Base-by-base conservation (phyloP, 176 grass and related monocot species). In the Ensete glaucum region DNA sequence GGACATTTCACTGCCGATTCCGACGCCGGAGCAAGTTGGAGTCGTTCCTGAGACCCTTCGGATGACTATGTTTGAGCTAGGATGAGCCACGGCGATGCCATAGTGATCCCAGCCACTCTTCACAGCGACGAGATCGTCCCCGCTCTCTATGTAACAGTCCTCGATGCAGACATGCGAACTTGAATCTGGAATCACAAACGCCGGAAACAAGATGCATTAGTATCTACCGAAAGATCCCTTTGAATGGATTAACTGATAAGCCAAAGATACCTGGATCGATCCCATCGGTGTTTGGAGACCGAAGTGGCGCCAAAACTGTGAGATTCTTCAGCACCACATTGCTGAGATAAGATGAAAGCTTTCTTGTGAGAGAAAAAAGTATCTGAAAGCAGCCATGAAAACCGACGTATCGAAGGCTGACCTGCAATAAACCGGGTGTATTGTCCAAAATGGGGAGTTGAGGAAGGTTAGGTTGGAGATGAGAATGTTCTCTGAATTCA, bases 81-180 rank as follows among this genome's bases (percentile, higher is more conserved):
- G 94, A 57, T 83, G 87, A 43, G 79, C 86, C 48, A 74, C 7
- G 27, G 76, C 84, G 70, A 93, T 91, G 43, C 94, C 94, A 1
- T 93, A 98, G n/a, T 98, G 89, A 73, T 93, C 90, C 94, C 90
- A 93, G 1, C 89, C 89, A 64, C 92, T 96, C 88, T 96, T 96
- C 73, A 96, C 72, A 48, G 89, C 92, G 68, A 98, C 90, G 1
- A 98, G 79, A 53, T 96, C 89, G 54, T 96, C 93, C 64, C 93
- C 93, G 12, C 89, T 97, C 72, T 92, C 83, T 1, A 93, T 93
- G 17, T 96, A 88, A 66, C 89, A 89, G 74, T 98, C 94, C 64
- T 93, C 88, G 51, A 98, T 68, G 68, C 94, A 98, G 55, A 98
- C 86, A 50, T 98, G 73, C 17, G 94, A 90, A 69, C 90, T 93